These are phyloP conservation scores for Plasmodium vivax DNA, from an alignment of 169 alveolate genomes.

Conservation along the genomic window DNA sequence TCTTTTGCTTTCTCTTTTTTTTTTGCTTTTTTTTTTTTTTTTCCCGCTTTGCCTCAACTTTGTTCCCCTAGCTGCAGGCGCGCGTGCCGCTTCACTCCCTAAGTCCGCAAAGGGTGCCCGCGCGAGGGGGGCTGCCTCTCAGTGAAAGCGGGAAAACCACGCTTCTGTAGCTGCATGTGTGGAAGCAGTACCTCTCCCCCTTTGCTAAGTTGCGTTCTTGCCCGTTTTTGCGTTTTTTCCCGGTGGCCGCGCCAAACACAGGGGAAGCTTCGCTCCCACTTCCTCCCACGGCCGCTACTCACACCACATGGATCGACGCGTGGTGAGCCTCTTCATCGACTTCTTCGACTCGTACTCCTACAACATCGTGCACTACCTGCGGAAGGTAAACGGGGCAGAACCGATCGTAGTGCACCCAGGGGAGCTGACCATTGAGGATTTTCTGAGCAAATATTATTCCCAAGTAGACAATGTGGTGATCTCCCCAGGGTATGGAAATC, in stretches of 20 bases:
- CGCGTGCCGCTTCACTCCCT: background rate
- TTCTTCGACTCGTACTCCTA: slow-evolving; percentile 46
- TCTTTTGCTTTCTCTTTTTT: too few relatives aligned
- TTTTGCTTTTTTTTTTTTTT: too few relatives aligned
- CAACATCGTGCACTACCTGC: slow-evolving; percentile 33
- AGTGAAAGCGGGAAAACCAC: background rate
- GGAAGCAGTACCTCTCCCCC: background rate
- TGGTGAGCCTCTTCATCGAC: slow-evolving; percentile 42
- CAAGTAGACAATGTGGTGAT: slow-evolving; percentile 33
- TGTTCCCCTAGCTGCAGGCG: background rate
- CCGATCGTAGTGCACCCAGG: slow-evolving; percentile 30
- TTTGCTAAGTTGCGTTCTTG: background rate
- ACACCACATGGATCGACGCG: background rate
- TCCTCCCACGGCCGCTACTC: background rate
- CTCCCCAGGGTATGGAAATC: slow-evolving; percentile 62
- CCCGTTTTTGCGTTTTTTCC: background rate
- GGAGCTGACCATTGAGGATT: slow-evolving; percentile 20
- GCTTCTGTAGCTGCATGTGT: background rate
- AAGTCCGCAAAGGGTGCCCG: background rate
- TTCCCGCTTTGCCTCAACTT: background rate
- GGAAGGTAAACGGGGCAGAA: slow-evolving; percentile 6
- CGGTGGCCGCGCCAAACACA: background rate
- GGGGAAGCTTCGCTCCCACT: background rate
- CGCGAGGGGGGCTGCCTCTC: background rate
- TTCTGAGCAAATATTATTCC: slow-evolving; percentile 11